These are phyloP conservation scores for Cladophialophora chaetospira DNA, from an alignment of 2,329 filamentous ascomycete genomes.

Conservation along the genomic window DNA sequence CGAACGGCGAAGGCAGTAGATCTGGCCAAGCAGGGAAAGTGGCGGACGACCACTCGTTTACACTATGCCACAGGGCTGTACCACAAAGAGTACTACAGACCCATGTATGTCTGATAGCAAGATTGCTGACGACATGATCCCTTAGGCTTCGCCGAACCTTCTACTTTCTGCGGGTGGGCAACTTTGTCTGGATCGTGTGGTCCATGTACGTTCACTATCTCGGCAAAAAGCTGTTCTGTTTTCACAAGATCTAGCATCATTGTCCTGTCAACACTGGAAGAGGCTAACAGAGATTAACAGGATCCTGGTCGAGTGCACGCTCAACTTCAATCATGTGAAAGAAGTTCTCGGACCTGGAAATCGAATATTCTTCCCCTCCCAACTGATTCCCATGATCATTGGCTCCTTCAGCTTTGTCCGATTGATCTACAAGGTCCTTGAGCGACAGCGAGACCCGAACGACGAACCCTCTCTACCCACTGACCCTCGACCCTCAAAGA, in stretches of 20 bases:
- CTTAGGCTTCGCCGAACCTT: conserved; percentile 15
- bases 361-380: conserved; percentile 19
- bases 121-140: background rate
- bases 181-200: conserved; percentile 18
- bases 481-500: background rate
- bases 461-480: conserved; percentile 21
- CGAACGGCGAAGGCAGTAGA: conserved; percentile 1
- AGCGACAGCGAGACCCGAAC: conserved; percentile 20
- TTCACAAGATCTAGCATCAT: no score
- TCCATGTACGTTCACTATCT: no score
- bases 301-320: conserved; percentile 18
- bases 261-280: no score
- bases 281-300: no score
- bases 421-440: conserved; percentile 18
- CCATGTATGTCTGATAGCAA: no score
- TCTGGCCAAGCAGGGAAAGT: conserved; percentile 11
- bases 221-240: no score
- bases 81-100: conserved; percentile 20
- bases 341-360: conserved; percentile 18
- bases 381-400: conserved; percentile 25
- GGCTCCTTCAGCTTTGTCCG: conserved; percentile 21
- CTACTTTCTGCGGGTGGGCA: conserved; percentile 16
- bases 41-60: conserved; percentile 21
- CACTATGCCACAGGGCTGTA: conserved; percentile 21
- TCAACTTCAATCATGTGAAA: conserved; percentile 22